These are phyloP conservation scores for Hypoxylon sp. DNA, from an alignment of 2,329 filamentous ascomycete species.

Conservation along the genomic window DNA sequence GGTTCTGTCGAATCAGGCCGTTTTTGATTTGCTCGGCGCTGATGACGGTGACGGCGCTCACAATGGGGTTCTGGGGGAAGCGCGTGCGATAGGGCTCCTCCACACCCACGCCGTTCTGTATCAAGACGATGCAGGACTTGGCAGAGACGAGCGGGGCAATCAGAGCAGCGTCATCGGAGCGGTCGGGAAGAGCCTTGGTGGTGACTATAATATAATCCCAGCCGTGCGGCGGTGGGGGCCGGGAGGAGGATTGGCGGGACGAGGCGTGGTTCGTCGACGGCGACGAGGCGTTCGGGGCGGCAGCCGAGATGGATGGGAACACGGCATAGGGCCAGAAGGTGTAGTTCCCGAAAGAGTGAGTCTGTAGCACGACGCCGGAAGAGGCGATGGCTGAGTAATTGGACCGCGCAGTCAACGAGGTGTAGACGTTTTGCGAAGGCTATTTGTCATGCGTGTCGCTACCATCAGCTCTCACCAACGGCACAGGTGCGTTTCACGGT, in stretches of 20 bases:
- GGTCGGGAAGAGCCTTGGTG: constrained; percentile 74
- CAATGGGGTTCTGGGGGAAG: constrained; percentile 66
- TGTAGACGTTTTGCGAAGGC: constrained; percentile 60
- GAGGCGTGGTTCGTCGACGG: constrained; percentile 9
- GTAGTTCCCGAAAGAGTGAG: constrained; percentile 72
- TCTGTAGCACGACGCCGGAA: constrained; percentile 69
- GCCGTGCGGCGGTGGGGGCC: constrained; percentile 30
- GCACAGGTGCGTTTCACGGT: not conserved
- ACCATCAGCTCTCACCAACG: constrained; percentile 5
- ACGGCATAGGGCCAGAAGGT: constrained; percentile 67
- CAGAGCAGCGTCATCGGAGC: constrained; percentile 66
- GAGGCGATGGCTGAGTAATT: constrained; percentile 71
- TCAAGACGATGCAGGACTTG: constrained; percentile 67
- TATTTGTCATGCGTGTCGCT: constrained; percentile 36
- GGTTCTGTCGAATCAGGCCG: constrained; percentile 72
- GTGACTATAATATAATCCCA: constrained; percentile 76
- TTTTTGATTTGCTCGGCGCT: constrained; percentile 71
- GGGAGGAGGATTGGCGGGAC: constrained; percentile 5
- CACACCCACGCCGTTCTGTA: constrained; percentile 76
- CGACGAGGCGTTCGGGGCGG: constrained; percentile 47
- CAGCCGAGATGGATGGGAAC: constrained; percentile 68
- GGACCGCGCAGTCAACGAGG: constrained; percentile 76
- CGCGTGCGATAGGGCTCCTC: constrained; percentile 70
- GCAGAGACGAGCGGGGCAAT: constrained; percentile 66
- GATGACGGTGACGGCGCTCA: constrained; percentile 74